Evolutionary conservation across 2,329 filamentous ascomycete species (phyloP).

Genomic region (Sporothrix protearum): DNA sequence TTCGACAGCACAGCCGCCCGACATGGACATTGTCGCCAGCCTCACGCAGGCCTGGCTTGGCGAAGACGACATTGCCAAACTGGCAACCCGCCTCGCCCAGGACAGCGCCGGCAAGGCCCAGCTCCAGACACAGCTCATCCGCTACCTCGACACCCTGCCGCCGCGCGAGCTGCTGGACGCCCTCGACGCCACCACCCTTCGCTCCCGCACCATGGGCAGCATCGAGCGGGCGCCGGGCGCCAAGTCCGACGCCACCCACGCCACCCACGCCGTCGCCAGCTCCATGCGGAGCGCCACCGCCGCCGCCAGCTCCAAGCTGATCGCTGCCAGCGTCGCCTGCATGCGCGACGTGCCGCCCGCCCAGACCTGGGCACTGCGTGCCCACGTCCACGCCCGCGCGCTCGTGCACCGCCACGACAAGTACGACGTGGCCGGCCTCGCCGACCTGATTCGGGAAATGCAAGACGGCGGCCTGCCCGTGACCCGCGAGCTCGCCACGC

Average conservation of each 20-base stretch:
- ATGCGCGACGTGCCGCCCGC: constrained; percentile 31
- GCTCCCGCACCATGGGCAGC: not conserved
- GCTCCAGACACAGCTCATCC: constrained; percentile 31
- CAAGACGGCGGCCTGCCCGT: constrained; percentile 39
- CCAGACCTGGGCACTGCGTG: constrained; percentile 37
- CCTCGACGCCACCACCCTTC: not conserved
- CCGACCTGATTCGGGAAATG: constrained; percentile 39
- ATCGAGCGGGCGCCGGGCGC: not conserved
- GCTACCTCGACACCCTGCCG: constrained; percentile 29
- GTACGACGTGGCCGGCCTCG: constrained; percentile 28
- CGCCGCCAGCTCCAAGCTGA: constrained; percentile 4
- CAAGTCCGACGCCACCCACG: too few relatives aligned
- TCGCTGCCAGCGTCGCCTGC: not conserved
- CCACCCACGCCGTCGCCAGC: too few relatives aligned
- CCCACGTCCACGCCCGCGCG: constrained; percentile 33
- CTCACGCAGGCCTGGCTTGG: not conserved
- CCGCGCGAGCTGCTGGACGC: not conserved
- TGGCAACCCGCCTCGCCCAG: constrained; percentile 26
- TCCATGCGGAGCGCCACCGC: not conserved
- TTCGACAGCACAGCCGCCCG: not conserved
- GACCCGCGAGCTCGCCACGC: constrained; percentile 37
- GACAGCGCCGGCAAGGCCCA: constrained; percentile 31
- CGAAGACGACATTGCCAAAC: not conserved
- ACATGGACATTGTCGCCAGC: constrained; percentile 5
- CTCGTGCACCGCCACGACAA: constrained; percentile 26